Evolutionary conservation across 202 grass and related monocot species (phyloP), one percentile per base, ranked within the genome.

Genomic region (Panicum hallii): DNA sequence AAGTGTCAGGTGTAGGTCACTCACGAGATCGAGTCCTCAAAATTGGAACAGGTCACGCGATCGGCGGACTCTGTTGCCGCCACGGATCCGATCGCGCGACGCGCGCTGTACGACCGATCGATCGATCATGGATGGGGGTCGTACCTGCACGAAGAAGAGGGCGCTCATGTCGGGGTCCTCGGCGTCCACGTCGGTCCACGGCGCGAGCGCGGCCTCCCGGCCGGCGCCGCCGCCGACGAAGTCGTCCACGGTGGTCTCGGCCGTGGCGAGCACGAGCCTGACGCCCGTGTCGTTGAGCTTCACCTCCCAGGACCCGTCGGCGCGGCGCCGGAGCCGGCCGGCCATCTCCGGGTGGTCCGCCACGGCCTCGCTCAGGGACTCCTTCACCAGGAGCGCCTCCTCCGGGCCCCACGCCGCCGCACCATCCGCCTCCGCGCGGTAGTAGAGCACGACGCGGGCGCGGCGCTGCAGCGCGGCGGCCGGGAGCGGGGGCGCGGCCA

Each of bases 281-380:
- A 92, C 84, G 28, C 97, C 97, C 7, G 91, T 74, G 67, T 99
- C 97, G 44, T 96, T 99, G 40, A 91, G 83, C 86, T 99, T 99
- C 50, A 99, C 85, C 79, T 99, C 97, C 93, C 97, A 99, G 16
- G 71, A 80, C 61, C 91, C 89, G 41, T 88, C 87, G 17, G 40
- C 84, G 10, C 82, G 83, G 74, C 89, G 91, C 56, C 93, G 88
- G 17, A 99, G 97, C 68, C 97, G 65, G 42, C 97, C 93, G 1
- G 97, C 86, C 32, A 99, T 82, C 86, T 96, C 86, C 74, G 93
- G 97, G 88, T 86, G 75, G 58, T 91, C 85, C 17, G 90, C 82
- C 68, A 99, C 67, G 22, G 68, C 91, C 78, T 83, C 76, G 67
- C 90, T 84, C 20, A 99, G 88, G 41, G 97, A 91, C 82, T 96